A percentile compares a stretch with the other conserved stretches of the same genome.
Conservation (phyloP, 2,329 filamentous ascomycete genomes). For the Grosmannia penicillata region DNA sequence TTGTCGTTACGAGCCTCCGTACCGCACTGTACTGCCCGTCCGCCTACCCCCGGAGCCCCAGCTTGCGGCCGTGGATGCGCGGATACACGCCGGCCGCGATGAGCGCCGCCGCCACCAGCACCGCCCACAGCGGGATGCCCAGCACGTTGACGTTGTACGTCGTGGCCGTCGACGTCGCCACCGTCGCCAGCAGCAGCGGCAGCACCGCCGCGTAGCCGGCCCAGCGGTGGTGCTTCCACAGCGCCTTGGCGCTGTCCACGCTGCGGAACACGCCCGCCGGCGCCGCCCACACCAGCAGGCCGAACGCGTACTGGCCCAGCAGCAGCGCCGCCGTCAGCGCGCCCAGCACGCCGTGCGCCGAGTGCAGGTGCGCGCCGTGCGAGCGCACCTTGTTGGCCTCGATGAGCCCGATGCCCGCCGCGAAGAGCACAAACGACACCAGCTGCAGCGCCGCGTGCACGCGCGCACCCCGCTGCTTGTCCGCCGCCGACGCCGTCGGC, state of each 20-base stretch:
- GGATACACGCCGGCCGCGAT: constrained; percentile 59
- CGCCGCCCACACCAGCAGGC: constrained; percentile 67
- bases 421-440: constrained; percentile 44
- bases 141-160: constrained; percentile 55
- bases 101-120: constrained; percentile 50
- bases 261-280: constrained; percentile 53
- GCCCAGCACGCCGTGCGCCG: constrained; percentile 71
- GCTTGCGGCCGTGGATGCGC: constrained; percentile 68
- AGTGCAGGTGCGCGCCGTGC: constrained; percentile 59
- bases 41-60: constrained; percentile 31
- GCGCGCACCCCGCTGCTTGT: constrained; percentile 50
- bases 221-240: constrained; percentile 83
- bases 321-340: constrained; percentile 57
- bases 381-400: constrained; percentile 70
- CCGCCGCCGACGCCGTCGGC: constrained; percentile 61
- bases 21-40: neutral
- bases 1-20: neutral
- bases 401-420: constrained; percentile 54
- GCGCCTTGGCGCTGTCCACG: constrained; percentile 57
- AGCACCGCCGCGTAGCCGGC: constrained; percentile 55
- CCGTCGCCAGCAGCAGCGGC: constrained; percentile 52
- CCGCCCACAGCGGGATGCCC: constrained; percentile 62
- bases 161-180: constrained; percentile 63
- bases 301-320: constrained; percentile 59
- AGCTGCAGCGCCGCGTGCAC: constrained; percentile 59